These are phyloP conservation scores for Lentinula novae-zelandiae DNA, from an alignment of 1,284 basidiomycete genomes.

Conservation along the genomic window DNA sequence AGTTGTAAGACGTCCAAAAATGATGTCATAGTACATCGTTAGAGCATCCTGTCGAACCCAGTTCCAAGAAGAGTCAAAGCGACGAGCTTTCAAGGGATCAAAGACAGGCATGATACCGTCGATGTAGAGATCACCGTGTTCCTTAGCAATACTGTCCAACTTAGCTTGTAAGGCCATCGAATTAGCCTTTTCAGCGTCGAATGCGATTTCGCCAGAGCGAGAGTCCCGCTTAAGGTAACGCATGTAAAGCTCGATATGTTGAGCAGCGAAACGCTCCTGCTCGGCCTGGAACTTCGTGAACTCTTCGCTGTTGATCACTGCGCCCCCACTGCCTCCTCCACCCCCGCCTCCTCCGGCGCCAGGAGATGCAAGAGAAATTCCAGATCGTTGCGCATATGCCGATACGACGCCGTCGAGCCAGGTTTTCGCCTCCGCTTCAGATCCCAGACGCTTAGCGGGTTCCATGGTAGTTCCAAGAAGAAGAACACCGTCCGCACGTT, in stretches of 20 bases:
- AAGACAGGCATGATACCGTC: conserved; percentile 95
- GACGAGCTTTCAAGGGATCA: conserved; percentile 92
- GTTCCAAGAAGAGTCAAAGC: conserved; percentile 99
- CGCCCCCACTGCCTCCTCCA: conserved; percentile 64
- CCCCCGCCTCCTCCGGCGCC: conserved; percentile 59
- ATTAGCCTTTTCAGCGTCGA: conserved; percentile 81
- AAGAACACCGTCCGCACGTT: conserved; percentile 88
- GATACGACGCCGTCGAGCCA: conserved; percentile 90
- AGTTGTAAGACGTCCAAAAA: conserved; percentile 89
- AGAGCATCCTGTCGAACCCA: conserved; percentile 97
- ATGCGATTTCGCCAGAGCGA: conserved; percentile 85
- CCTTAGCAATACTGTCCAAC: conserved; percentile 84
- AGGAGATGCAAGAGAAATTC: conserved; percentile 79
- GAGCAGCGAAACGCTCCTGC: conserved; percentile 88
- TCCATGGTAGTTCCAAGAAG: conserved; percentile 90
- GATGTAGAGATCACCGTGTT: conserved; percentile 91
- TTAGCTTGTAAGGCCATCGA: conserved; percentile 76
- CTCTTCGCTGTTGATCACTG: conserved; percentile 95
- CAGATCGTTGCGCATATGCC: conserved; percentile 82
- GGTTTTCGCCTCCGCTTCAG: conserved; percentile 89
- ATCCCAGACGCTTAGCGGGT: conserved; percentile 89
- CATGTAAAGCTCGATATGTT: conserved; percentile 95
- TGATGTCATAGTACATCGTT: conserved; percentile 96
- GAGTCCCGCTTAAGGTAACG: conserved; percentile 94
- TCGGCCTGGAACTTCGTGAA: conserved; percentile 95